Evolutionary conservation across 2,329 filamentous ascomycete genomes (phyloP), one percentile per base, ranked within the genome.

Genomic region (Phaeosphaeriaceae sp.): DNA sequence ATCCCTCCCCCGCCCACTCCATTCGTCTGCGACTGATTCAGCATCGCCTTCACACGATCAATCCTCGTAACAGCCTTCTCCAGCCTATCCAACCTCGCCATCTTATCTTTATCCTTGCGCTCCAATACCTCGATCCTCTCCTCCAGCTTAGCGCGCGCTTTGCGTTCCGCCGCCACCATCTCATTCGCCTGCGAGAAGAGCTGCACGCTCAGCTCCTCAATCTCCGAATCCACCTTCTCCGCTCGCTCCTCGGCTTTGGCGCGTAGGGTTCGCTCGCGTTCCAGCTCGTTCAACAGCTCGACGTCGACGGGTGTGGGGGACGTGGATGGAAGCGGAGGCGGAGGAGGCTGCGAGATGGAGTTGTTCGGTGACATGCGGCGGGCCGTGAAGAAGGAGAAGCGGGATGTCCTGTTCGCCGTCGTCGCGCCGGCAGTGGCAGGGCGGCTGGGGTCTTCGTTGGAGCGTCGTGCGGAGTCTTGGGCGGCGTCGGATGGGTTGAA

Each of bases 101-200:
- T 82, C 82, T 92, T 92, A 65, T 93, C 90, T 48, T 74, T 78
- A 58, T 94, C 91, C 59, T 91, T 81, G 67, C 83, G 80, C 79
- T 93, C 91, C 21, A 95, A 78, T 68, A 88, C 82, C 57, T 82
- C 84, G 7, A 95, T 84, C 41, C 90, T 81, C 73, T 90, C 87
- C 78, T 93, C 90, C 22, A 95, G 82, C 70, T 84, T 86, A 6
- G 89, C 90, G 57, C 90, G 81, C 33, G 89, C 89, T 56, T 87
- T 84, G 45, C 91, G 82, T 81, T 95, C 91, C 19, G 85, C 82
- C 1, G 91, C 91, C 20, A 95, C 91, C 91, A 95, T 95, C 78
- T 93, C 88, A 75, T 95, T 95, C 51, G 91, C 91, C 80, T 93
- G 89, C 79, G 91, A 88, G 75, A 95, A 95, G 53, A 95, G 80